Percentiles rank a stretch among this genome's conserved stretches.
phyloP scores from a whole-genome alignment of 75 land plant genomes.

The Sequoia sempervirens region DNA sequence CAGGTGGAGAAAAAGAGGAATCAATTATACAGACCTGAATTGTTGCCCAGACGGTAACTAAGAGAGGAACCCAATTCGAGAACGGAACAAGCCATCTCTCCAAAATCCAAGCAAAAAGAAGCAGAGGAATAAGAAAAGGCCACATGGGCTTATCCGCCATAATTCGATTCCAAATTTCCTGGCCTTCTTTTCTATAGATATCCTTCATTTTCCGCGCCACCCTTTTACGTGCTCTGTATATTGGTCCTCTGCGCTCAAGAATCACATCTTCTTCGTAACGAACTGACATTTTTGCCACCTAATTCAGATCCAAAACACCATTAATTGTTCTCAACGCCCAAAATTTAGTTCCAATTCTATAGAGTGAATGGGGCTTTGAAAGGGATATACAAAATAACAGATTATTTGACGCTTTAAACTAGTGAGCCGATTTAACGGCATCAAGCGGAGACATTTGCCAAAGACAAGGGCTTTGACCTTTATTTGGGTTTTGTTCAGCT shows the following conservation, averaged over 20 bases:
- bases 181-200: conserved; percentile 13
- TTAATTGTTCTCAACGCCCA: not conserved
- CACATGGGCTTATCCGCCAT: conserved; percentile 56
- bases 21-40: conserved; percentile 48
- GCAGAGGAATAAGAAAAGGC: conserved; percentile 58
- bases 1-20: not conserved
- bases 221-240: not conserved
- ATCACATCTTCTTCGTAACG: not conserved
- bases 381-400: not conserved
- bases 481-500: too few relatives aligned
- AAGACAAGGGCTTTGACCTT: not conserved
- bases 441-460: not conserved
- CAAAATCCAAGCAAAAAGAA: conserved; percentile 60
- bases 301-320: not conserved
- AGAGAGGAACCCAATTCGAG: conserved; percentile 86
- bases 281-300: not conserved
- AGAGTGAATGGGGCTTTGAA: not conserved
- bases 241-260: not conserved
- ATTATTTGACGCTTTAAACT: not conserved
- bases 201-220: not conserved
- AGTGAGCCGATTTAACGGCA: not conserved
- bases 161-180: conserved; percentile 47
- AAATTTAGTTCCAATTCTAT: not conserved
- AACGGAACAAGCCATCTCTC: conserved; percentile 81
- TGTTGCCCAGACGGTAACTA: conserved; percentile 83